phyloP scores from a whole-genome alignment of 108 stramenopile species.

The Mediolabrus comicus region DNA sequence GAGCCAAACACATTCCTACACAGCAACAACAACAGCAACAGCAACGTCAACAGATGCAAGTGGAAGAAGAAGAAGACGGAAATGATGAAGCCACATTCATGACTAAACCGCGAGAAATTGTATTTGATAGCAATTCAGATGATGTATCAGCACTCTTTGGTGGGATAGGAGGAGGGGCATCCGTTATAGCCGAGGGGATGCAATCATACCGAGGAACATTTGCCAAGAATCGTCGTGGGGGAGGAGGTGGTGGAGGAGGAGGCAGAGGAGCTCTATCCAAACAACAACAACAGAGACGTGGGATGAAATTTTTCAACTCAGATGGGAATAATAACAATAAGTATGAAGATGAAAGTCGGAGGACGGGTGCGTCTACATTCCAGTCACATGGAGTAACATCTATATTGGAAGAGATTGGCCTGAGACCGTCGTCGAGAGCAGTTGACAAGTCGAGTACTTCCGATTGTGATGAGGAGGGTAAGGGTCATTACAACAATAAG shows the following conservation, averaged over 20 bases:
- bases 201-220: background rate
- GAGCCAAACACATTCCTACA: background rate
- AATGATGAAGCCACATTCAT: conserved; percentile 27
- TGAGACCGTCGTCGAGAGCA: background rate
- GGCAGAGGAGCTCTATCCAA: background rate
- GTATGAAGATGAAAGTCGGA: background rate
- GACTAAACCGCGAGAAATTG: conserved; percentile 39
- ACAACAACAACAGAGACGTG: background rate
- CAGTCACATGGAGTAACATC: conserved; percentile 8
- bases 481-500: conserved; percentile 3
- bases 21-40: background rate
- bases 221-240: background rate
- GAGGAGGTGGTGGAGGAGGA: background rate
- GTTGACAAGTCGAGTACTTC: background rate
- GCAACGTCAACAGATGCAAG: background rate
- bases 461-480: background rate
- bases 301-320: background rate
- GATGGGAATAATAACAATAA: background rate
- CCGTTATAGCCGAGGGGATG: conserved; percentile 2
- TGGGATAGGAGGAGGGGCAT: conserved; percentile 10
- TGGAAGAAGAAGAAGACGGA: conserved; percentile 4
- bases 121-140: conserved; percentile 16
- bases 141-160: conserved; percentile 35
- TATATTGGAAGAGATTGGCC: conserved; percentile 32
- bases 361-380: conserved; percentile 3